Percentiles rank a stretch among this genome's conserved stretches.
phyloP scores from a whole-genome alignment of 1,284 basidiomycete species.

The Ceratobasidium sp. region DNA sequence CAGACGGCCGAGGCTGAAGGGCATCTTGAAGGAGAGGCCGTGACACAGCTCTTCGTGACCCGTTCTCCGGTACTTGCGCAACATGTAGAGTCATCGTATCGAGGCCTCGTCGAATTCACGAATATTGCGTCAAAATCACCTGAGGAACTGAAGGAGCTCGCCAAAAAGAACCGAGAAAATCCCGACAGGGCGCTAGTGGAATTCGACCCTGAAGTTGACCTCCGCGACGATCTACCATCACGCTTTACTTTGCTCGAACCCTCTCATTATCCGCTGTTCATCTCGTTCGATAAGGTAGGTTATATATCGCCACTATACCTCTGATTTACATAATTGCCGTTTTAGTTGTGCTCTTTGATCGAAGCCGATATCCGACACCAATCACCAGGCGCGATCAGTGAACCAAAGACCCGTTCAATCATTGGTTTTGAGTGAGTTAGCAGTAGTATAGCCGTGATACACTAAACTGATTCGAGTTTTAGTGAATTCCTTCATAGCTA shows the following conservation, averaged over 20 bases:
- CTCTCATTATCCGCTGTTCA: slow-evolving; percentile 24
- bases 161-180: not conserved
- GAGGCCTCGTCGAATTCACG: not conserved
- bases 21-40: not conserved
- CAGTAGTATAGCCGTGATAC: not conserved
- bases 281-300: slow-evolving; percentile 26
- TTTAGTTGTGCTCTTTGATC: not conserved
- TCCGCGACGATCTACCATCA: not conserved
- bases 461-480: not conserved
- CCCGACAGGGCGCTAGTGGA: not conserved
- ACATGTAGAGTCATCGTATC: slow-evolving; percentile 2
- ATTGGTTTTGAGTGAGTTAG: slow-evolving; percentile 11
- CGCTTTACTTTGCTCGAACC: not conserved
- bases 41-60: slow-evolving; percentile 3
- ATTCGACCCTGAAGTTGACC: not conserved
- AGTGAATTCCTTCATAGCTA: slow-evolving; percentile 8
- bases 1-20: not conserved
- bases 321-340: not conserved
- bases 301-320: not conserved
- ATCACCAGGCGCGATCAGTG: not conserved
- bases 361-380: slow-evolving; percentile 29
- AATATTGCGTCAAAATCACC: not conserved
- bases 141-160: not conserved
- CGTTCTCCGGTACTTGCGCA: not conserved
- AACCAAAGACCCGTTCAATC: not conserved